Evolutionary conservation across 768 basidiomycete genomes (phyloP).

Genomic region (Guyanaporus albipodus): DNA sequence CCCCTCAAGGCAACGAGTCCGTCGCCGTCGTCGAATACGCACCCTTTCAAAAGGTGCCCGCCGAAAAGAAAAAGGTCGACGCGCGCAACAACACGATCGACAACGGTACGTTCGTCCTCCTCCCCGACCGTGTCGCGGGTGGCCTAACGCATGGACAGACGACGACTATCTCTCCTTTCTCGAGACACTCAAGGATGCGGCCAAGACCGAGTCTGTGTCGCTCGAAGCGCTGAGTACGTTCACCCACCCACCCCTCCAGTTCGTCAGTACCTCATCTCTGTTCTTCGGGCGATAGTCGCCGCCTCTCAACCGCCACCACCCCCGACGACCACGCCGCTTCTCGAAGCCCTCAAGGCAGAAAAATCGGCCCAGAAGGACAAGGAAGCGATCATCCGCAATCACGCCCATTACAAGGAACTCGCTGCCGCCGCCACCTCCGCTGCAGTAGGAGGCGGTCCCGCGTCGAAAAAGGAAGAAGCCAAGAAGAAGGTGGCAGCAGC

Average conservation of each 20-base stretch:
- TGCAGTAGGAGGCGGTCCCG: slow-evolving; percentile 20
- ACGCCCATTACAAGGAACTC: slow-evolving; percentile 65
- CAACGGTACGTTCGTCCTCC: slow-evolving; percentile 33
- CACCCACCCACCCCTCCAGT: background rate
- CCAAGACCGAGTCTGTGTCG: slow-evolving; percentile 54
- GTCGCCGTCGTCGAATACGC: slow-evolving; percentile 92
- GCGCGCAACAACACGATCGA: slow-evolving; percentile 84
- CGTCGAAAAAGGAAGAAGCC: slow-evolving; percentile 37
- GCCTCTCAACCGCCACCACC: slow-evolving; percentile 53
- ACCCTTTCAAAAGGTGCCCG: slow-evolving; percentile 82
- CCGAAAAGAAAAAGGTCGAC: slow-evolving; percentile 74
- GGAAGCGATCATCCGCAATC: slow-evolving; percentile 65
- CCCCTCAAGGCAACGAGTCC: slow-evolving; percentile 59
- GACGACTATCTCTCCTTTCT: slow-evolving; percentile 83
- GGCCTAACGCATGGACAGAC: slow-evolving; percentile 47
- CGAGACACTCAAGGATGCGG: slow-evolving; percentile 56
- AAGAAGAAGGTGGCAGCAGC: slow-evolving; percentile 32
- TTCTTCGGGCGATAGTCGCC: slow-evolving; percentile 46
- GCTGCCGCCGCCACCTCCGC: too few relatives aligned
- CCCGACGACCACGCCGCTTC: slow-evolving; percentile 84
- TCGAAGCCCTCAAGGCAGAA: slow-evolving; percentile 90
- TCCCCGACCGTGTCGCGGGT: background rate
- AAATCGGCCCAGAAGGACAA: slow-evolving; percentile 63
- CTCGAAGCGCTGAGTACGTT: slow-evolving; percentile 48
- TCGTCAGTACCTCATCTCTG: background rate